Evolutionary conservation across 805 yeast genomes (phyloP), one percentile per base, ranked within the genome.

Genomic region (Barnettozyma wickerhamii): DNA sequence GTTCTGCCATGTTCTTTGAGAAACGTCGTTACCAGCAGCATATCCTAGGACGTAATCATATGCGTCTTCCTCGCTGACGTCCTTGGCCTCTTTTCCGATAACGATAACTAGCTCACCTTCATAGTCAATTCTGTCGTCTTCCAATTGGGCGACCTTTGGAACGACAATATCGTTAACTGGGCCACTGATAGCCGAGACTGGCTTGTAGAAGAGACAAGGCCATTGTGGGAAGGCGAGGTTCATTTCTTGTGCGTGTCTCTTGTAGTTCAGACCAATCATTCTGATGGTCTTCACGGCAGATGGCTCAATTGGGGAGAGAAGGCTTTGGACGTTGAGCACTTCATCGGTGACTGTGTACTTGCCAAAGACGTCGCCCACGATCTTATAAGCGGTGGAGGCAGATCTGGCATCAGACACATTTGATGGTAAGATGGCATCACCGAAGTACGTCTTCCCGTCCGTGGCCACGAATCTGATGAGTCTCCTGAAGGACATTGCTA

Each of bases 1-100:
- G 35, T 64, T 60, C 51, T 75, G 80, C 80, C 79, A 74, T 13
- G 65, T 66, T 35, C 81, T 59, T 48, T 72, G 76, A 13, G 77
- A 71, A 13, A 75, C 71, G 50, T 75, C 81, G 53, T 76, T 72
- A 4, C 79, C 80, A 19, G 67, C 66, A 5, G 75, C 52, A 52
- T 71, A 75, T 10, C 81, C 81, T 15, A 72, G 55, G 2, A 75
- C 69, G 43, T 74, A 65, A 37, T 64, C 58, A 35, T 65, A 54
- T 5, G 78, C 80, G 24, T 71, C 61, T 19, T 56, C 64, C 10
- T 50, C 59, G 17, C 63, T 33, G 14, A 75, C 74, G 43, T 72
- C 63, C 38, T 53, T 59, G 33, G 74, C 71, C 10, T 58, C 46
- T 50, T 66, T 69, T 15, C 81, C 80, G 43, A 75, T 75, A 6